Percentiles rank a stretch among this genome's conserved stretches.
These are phyloP conservation scores for Tuber umbilicatum DNA, from an alignment of 495 filamentous ascomycete species.

Conservation along the genomic window DNA sequence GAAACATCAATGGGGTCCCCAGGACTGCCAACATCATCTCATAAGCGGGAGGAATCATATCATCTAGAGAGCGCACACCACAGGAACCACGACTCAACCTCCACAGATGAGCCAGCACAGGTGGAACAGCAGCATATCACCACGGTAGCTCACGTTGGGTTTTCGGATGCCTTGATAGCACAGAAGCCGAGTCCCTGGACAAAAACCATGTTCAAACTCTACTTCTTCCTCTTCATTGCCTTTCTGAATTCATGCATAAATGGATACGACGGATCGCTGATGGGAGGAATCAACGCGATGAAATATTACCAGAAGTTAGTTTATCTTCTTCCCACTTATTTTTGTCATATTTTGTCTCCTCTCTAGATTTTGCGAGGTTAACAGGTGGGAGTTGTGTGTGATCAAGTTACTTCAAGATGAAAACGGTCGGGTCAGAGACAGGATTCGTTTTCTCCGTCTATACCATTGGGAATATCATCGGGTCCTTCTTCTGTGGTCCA, in stretches of 20 bases:
- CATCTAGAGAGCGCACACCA: constrained; percentile 30
- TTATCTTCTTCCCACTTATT: background rate
- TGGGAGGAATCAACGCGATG: constrained; percentile 52
- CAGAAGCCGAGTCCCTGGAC: constrained; percentile 45
- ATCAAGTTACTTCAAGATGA: constrained; percentile 38
- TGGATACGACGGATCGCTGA: constrained; percentile 56
- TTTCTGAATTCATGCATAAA: constrained; percentile 52
- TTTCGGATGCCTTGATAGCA: constrained; percentile 37
- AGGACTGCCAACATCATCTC: constrained; percentile 13
- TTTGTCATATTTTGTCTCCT: background rate
- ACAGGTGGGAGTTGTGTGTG: background rate
- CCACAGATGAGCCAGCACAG: constrained; percentile 26
- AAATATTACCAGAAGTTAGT: constrained; percentile 43
- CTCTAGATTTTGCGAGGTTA: constrained; percentile 6
- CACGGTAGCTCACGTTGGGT: constrained; percentile 37
- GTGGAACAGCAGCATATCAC: constrained; percentile 36
- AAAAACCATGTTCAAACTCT: constrained; percentile 44
- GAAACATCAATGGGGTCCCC: background rate
- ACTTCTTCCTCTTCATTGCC: constrained; percentile 44
- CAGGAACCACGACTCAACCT: constrained; percentile 27
- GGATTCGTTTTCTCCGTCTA: constrained; percentile 52
- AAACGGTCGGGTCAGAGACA: constrained; percentile 36
- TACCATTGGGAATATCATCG: constrained; percentile 50
- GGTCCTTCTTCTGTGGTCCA: constrained; percentile 47
- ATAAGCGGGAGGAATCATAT: constrained; percentile 24